phyloP scores from a whole-genome alignment of 371 early-diverging fungal genomes.

The Coemansia sp. region DNA sequence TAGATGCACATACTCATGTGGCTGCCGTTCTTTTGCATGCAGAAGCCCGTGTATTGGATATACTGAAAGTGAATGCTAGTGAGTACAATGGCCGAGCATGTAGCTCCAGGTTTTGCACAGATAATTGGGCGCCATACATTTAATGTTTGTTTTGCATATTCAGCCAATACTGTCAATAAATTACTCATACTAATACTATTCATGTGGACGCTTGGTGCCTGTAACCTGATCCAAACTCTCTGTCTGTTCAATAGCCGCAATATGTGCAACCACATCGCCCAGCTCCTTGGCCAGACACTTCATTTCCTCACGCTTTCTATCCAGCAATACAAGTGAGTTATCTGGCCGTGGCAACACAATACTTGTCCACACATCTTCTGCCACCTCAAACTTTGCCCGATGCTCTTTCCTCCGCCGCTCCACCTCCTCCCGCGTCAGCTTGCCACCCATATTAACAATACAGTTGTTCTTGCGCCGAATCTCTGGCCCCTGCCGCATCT shows the following conservation, averaged over 20 bases:
- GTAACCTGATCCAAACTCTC: neutral
- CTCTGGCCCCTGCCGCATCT: conserved; percentile 73
- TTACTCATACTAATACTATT: conserved; percentile 1
- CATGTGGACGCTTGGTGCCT: conserved; percentile 39
- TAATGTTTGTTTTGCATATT: neutral
- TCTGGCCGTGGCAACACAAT: conserved; percentile 69
- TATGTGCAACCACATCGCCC: conserved; percentile 50
- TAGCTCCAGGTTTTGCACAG: neutral
- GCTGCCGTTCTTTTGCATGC: neutral
- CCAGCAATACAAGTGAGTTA: conserved; percentile 55
- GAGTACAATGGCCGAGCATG: no score
- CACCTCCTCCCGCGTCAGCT: conserved; percentile 74
- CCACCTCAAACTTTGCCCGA: conserved; percentile 72
- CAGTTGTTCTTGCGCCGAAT: conserved; percentile 88
- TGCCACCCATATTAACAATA: conserved; percentile 85
- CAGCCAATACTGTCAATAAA: neutral
- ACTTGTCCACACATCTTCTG: conserved; percentile 64
- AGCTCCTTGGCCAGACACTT: conserved; percentile 56
- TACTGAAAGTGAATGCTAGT: no score
- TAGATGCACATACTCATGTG: neutral
- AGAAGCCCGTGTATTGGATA: neutral
- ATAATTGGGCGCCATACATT: neutral
- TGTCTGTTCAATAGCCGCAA: conserved; percentile 10
- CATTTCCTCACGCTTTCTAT: conserved; percentile 60
- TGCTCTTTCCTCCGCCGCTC: conserved; percentile 66